Base-by-base conservation (phyloP, 192 early-diverging fungal genomes). In the Coemansia pectinata region DNA sequence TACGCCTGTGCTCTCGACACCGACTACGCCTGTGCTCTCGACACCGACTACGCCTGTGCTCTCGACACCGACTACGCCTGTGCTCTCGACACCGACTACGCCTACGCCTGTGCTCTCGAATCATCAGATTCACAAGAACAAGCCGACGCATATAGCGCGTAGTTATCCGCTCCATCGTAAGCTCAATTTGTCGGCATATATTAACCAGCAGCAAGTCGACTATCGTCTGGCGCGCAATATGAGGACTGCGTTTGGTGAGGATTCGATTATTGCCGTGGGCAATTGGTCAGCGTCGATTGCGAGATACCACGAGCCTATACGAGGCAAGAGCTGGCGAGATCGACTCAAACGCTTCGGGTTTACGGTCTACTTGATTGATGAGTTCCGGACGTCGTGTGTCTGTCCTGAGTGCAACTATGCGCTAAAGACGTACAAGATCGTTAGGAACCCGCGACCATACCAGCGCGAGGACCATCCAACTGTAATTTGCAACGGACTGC, bases 281-380 rank as follows among this genome's bases (percentile, higher is more conserved):
- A 66, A 67, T 23, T 67, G 71, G 71, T 73, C 71, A 0, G 71
- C 71, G 10, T 55, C 71, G 1, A 62, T 61, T 41, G 19, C 7
- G 8, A 8, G 6, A 1, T 67, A 34, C 65, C 64, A 66, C 3
- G 65, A 66, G 59, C 64, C 71, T 14, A 73, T 67, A 31, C 42
- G 47, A 2, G 72, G 60, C 25, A 62, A 55, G 33, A 59, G 65
- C 21, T 23, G 57, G 45, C 44, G 64, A 2, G 23, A 34, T 4
- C 60, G 62, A 41, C 39, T 73, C 29, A 53, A 42, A 9, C 11
- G 27, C 5, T 45, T 67, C 17, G 65, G 65, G 8, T 62, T 73
- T 29, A 2, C 1, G 17, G 65, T 73, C n/a, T 73, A 63, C 27
- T 59, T 67, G 21, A 12, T 73, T 0, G 33, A 73, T 31, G 59